These are phyloP conservation scores for Dentiscutata heterogama DNA, from an alignment of 371 early-diverging fungal genomes.

Conservation along the genomic window DNA sequence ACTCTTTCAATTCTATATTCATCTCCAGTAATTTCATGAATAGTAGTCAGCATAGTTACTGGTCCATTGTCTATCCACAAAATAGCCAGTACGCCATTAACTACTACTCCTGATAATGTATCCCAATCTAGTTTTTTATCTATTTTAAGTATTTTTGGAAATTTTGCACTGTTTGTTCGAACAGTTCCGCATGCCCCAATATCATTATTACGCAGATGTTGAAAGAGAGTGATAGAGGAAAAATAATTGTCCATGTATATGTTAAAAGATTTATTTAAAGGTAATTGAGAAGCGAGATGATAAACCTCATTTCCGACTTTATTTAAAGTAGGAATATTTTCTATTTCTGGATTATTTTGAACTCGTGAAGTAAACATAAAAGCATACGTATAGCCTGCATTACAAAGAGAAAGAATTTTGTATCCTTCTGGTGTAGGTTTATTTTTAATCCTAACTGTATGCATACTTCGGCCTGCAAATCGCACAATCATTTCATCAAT, in stretches of 20 bases:
- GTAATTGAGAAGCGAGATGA: conserved; percentile 28
- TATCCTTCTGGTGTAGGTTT: conserved; percentile 29
- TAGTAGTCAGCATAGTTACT: conserved; percentile 47
- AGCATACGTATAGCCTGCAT: conserved; percentile 13
- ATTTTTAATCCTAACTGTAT: conserved; percentile 29
- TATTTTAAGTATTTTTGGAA: not conserved
- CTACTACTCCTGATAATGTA: conserved; percentile 6
- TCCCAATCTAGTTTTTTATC: conserved; percentile 20
- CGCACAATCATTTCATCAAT: conserved; percentile 48
- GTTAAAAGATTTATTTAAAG: not conserved
- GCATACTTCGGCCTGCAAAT: conserved; percentile 39
- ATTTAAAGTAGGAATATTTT: conserved; percentile 1
- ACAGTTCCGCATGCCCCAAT: conserved; percentile 47
- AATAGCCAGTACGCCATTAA: conserved; percentile 40
- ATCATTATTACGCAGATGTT: conserved; percentile 25
- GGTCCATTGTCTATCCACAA: conserved; percentile 46
- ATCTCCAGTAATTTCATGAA: conserved; percentile 43
- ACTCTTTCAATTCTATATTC: conserved; percentile 12
- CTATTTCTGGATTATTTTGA: conserved; percentile 2
- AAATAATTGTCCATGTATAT: conserved; percentile 48
- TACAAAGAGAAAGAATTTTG: conserved; percentile 23
- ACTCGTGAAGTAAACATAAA: conserved; percentile 29
- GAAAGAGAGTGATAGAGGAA: conserved; percentile 35
- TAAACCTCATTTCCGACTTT: conserved; percentile 37
- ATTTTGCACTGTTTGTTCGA: not conserved